Evolutionary conservation across 768 basidiomycete genomes (phyloP).

Genomic region (Xanthoconium purpureum): DNA sequence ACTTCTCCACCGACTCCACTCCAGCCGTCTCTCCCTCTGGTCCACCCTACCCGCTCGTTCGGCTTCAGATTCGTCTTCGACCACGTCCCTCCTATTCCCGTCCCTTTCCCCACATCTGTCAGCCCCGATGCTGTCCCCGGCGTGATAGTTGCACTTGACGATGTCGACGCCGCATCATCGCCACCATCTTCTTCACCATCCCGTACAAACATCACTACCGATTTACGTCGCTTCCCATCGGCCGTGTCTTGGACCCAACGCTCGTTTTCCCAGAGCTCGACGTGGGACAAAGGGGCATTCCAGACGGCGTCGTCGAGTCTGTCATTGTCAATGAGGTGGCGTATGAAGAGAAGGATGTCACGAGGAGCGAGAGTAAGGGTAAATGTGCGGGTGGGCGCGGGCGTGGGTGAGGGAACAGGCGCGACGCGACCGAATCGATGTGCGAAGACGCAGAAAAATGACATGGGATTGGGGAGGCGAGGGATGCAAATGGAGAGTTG

Average conservation of each 20-base stretch:
- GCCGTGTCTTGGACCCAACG: constrained; percentile 40
- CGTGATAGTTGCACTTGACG: neutral
- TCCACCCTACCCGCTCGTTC: constrained; percentile 9
- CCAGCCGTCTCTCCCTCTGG: constrained; percentile 16
- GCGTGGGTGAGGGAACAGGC: neutral
- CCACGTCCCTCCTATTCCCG: constrained; percentile 2
- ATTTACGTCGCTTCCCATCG: constrained; percentile 6
- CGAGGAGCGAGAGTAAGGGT: constrained; percentile 14
- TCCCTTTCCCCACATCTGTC: neutral
- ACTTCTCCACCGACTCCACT: constrained; percentile 12
- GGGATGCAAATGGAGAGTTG: constrained; percentile 11
- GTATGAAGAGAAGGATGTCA: constrained; percentile 32
- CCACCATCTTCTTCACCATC: constrained; percentile 13
- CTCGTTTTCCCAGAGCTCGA: constrained; percentile 83
- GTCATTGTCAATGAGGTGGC: constrained; percentile 57
- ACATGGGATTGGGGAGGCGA: neutral
- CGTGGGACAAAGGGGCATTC: constrained; percentile 59
- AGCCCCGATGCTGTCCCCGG: neutral
- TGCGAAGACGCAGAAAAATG: neutral
- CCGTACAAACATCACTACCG: neutral
- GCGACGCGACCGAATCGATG: neutral
- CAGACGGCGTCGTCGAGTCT: constrained; percentile 61
- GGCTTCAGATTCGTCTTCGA: constrained; percentile 13
- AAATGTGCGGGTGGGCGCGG: constrained; percentile 4
- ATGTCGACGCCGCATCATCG: constrained; percentile 5